Conservation (phyloP, 192 early-diverging fungal genomes). For the Umbelopsis sp. region DNA sequence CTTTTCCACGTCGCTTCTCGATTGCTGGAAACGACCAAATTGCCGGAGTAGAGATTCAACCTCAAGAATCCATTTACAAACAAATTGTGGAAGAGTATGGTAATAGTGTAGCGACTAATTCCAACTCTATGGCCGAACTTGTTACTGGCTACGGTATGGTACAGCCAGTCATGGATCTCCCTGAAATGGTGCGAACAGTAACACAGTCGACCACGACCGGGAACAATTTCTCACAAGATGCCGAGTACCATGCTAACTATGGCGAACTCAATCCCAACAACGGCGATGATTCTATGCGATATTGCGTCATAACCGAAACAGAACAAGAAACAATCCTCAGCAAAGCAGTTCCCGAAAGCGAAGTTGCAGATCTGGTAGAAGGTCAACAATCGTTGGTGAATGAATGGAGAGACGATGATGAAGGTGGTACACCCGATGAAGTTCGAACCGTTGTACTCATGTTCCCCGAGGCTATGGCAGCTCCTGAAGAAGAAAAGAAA, state of each 20-base stretch:
- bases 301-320: slow-evolving; percentile 18
- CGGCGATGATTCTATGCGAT: neutral
- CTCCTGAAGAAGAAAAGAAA: neutral
- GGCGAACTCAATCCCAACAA: slow-evolving; percentile 14
- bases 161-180: slow-evolving; percentile 7
- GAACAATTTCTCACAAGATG: neutral
- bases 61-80: neutral
- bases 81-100: slow-evolving; percentile 15
- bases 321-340: neutral
- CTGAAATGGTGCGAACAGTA: slow-evolving; percentile 5
- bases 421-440: neutral
- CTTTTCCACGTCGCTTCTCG: neutral
- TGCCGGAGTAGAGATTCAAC: neutral
- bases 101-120: slow-evolving; percentile 5
- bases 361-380: slow-evolving; percentile 15
- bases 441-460: slow-evolving; percentile 13
- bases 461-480: neutral
- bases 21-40: slow-evolving; percentile 2
- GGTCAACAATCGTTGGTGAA: neutral
- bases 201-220: neutral
- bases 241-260: slow-evolving; percentile 7
- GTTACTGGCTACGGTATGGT: slow-evolving; percentile 17
- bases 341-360: slow-evolving; percentile 2
- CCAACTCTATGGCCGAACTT: slow-evolving; percentile 14
- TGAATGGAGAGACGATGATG: neutral